Evolutionary conservation across 768 basidiomycete genomes (phyloP), one percentile per base, ranked within the genome.

Genomic region (Lactarius vividus): DNA sequence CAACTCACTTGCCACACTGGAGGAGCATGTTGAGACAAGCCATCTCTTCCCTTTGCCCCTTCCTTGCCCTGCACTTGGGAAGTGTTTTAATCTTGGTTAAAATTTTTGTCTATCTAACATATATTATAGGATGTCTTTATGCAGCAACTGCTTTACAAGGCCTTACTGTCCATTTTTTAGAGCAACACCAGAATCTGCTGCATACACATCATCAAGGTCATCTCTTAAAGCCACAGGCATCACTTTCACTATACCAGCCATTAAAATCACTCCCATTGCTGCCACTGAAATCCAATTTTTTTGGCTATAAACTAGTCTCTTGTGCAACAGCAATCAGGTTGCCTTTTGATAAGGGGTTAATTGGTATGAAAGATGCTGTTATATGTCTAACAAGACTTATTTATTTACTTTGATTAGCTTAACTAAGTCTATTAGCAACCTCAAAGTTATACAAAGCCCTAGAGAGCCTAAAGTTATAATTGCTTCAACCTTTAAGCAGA

Each of bases 61-160:
- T 35, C 58, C 58, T 59, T 64, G 63, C 18, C 63, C 63, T 59
- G 63, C 26, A 20, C 53, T 64, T 42, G 53, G 63, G 2, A 28
- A 35, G 63, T 59, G 46, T 28, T 20, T 58, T 59, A 33, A 0
- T 10, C 31, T 0, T 15, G 0, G 3, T 10, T 44, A n/a, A 3
- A 15, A 9, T 20, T 40, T 35, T 59, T 10, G 26, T 54, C 29
- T 20, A 26, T 54, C 42, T 59, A 44, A 64, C 15, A 15, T 49
- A n/a, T 59, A 28, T 33, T 59, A 42, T 5, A 64, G 63, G 23
- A 18, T 64, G 63, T n/a, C 31, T 42, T 35, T 7, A 59, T 5
- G 35, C 18, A 15, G n/a, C 31, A 55, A 16, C 39, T 54, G 58
- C 40, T 15, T 55, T 58, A 42, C 63, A 54, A 53, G 20, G 31